phyloP scores from a whole-genome alignment of 192 early-diverging fungal species.

The Coemansia sp. region DNA sequence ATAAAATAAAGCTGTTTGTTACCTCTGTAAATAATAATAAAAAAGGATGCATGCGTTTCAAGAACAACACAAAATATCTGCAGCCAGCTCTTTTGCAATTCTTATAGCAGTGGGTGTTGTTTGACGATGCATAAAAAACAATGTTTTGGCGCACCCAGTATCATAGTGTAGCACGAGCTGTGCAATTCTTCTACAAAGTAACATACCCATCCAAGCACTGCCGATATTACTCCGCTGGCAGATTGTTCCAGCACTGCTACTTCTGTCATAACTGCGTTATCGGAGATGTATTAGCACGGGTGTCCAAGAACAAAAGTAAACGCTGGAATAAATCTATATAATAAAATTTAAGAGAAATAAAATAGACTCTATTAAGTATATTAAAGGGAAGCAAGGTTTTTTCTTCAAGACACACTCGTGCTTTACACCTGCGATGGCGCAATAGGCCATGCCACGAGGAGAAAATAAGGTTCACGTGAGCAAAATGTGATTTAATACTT shows the following conservation, averaged over 20 bases:
- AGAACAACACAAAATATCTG: background rate
- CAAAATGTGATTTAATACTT: background rate
- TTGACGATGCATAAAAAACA: no score
- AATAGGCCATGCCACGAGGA: background rate
- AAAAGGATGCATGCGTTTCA: background rate
- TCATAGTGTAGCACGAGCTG: no score
- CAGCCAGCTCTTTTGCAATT: no score
- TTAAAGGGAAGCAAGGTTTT: no score
- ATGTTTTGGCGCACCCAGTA: no score
- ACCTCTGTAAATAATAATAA: background rate
- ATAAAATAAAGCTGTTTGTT: conserved; percentile 1
- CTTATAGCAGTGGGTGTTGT: no score
- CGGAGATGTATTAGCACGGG: no score
- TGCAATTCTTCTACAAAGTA: background rate
- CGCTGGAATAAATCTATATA: no score
- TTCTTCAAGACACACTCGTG: background rate
- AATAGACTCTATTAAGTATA: no score
- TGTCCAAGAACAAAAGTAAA: no score
- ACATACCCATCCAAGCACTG: conserved; percentile 40
- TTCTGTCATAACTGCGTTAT: background rate
- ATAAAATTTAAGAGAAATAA: no score
- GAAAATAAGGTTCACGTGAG: background rate
- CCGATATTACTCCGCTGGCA: conserved; percentile 23
- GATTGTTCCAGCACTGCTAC: conserved; percentile 6
- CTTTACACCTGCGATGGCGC: background rate